Percentiles rank a stretch among this genome's conserved stretches.
phyloP scores from a whole-genome alignment of 345 rosid genomes.

The Pseudoturritis turrita region DNA sequence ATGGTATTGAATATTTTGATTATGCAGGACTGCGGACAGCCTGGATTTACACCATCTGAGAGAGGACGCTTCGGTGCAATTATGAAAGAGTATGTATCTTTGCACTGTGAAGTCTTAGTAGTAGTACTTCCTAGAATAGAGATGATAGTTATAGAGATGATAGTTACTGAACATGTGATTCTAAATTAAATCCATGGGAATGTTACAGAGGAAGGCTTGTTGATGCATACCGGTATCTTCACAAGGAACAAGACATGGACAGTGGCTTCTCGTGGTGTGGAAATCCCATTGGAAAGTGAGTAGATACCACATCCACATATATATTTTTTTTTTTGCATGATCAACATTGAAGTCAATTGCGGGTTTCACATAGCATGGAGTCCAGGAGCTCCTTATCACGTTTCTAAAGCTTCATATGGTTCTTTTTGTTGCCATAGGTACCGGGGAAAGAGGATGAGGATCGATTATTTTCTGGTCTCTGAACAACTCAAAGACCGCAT shows the following conservation, averaged over 20 bases:
- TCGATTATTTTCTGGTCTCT: slow-evolving; percentile 81
- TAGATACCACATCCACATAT: background rate
- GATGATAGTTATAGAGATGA: background rate
- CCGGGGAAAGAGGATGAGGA: slow-evolving; percentile 88
- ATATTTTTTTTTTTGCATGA: background rate
- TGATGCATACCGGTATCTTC: slow-evolving; percentile 79
- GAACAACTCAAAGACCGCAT: slow-evolving; percentile 65
- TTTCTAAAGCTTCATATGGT: background rate
- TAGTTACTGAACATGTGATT: background rate
- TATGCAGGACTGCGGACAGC: slow-evolving; percentile 87
- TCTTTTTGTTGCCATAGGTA: slow-evolving; percentile 44
- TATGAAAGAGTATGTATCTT: slow-evolving; percentile 60
- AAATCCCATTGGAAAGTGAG: slow-evolving; percentile 88
- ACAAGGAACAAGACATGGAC: slow-evolving; percentile 85
- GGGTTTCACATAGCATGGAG: background rate
- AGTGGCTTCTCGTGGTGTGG: slow-evolving; percentile 97
- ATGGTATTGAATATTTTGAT: background rate
- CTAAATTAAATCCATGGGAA: background rate
- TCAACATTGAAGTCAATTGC: background rate
- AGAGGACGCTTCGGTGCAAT: slow-evolving; percentile 78
- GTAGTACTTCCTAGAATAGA: background rate
- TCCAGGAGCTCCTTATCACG: background rate
- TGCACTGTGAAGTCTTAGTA: background rate
- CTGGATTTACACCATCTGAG: slow-evolving; percentile 91
- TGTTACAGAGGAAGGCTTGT: slow-evolving; percentile 73